Base-by-base conservation (phyloP, 208 protist genomes). In the Herpetomonas tarakana region DNA sequence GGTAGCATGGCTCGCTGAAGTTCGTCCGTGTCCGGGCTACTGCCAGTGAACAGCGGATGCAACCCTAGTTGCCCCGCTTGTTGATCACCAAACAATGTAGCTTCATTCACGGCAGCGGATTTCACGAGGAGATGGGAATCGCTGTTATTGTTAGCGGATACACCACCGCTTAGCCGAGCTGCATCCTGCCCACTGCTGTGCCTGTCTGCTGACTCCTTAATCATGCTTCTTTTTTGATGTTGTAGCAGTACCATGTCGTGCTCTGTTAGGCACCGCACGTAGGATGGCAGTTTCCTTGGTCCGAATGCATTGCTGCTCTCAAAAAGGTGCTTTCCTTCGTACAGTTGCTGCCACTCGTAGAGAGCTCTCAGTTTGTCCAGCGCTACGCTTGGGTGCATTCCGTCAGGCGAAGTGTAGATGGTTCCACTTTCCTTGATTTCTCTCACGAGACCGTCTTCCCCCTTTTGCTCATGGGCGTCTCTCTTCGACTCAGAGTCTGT, bases 351-450 rank as follows among this genome's bases (percentile, higher is more conserved):
- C 2, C 19, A 22, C 19, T 14, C 28, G 12, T 71, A 58, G 7
- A 53, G 35, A 2, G 46, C 35, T 1, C 73, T 57, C 31, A 81
- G 59, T 46, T 71, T 31, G 41, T 81, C 73, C 52, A 85, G 55
- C 12, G 59, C 71, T 3, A 81, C 19, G 1, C 70, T 62, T 22
- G 67, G 67, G 54, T 76, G 71, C 25, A 60, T 11, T 7, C 44
- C 44, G 6, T 49, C 19, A 24, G 9, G 11, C 9, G 44, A 12
- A 22, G 44, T 24, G 38, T 26, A 52, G 16, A 49, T 27, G n/a
- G 25, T 27, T 22, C 24, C 45, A 1, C 14, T 24, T 11, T 38
- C 11, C 45, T 2, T 41, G n/a, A 30, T 50, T 3, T 27, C 11
- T 52, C 29, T 26, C 16, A 45, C 19, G 35, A 58, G n/a, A 49